These are phyloP conservation scores for Stropharia rugosoannulata DNA, from an alignment of 768 basidiomycete genomes.

Conservation along the genomic window DNA sequence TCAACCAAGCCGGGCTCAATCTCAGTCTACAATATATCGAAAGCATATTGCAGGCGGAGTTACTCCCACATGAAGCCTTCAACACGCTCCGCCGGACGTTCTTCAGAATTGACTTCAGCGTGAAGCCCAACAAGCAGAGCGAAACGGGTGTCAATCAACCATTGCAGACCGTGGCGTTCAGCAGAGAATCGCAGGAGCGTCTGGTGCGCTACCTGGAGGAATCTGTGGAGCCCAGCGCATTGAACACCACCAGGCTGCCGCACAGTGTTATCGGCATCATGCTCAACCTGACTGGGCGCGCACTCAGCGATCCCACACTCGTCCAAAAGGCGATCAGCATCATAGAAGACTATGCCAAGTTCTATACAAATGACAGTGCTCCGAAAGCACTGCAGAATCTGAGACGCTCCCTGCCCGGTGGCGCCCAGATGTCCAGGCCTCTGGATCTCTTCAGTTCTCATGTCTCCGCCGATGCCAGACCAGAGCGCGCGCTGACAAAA, in stretches of 20 bases:
- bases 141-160: background rate
- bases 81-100: slow-evolving; percentile 37
- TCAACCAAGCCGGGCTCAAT: slow-evolving; percentile 31
- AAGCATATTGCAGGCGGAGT: slow-evolving; percentile 16
- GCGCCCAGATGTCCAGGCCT: slow-evolving; percentile 8
- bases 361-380: slow-evolving; percentile 24
- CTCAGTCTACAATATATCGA: slow-evolving; percentile 29
- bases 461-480: slow-evolving; percentile 31
- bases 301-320: slow-evolving; percentile 24
- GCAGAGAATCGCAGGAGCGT: slow-evolving; percentile 22
- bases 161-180: slow-evolving; percentile 11
- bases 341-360: slow-evolving; percentile 24
- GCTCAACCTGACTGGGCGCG: slow-evolving; percentile 24
- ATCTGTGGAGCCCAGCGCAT: slow-evolving; percentile 23
- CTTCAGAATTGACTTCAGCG: slow-evolving; percentile 25
- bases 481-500: slow-evolving; percentile 3
- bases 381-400: slow-evolving; percentile 23
- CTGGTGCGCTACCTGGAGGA: slow-evolving; percentile 29
- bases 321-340: slow-evolving; percentile 27
- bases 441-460: slow-evolving; percentile 32
- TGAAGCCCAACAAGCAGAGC: background rate
- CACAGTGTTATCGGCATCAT: slow-evolving; percentile 30
- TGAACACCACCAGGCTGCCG: slow-evolving; percentile 23
- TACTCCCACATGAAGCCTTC: slow-evolving; percentile 34
- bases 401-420: slow-evolving; percentile 18